A percentile compares a stretch with the other conserved stretches of the same genome.
phyloP scores from a whole-genome alignment of 306 rosid genomes.

The Quercus cerris region DNA sequence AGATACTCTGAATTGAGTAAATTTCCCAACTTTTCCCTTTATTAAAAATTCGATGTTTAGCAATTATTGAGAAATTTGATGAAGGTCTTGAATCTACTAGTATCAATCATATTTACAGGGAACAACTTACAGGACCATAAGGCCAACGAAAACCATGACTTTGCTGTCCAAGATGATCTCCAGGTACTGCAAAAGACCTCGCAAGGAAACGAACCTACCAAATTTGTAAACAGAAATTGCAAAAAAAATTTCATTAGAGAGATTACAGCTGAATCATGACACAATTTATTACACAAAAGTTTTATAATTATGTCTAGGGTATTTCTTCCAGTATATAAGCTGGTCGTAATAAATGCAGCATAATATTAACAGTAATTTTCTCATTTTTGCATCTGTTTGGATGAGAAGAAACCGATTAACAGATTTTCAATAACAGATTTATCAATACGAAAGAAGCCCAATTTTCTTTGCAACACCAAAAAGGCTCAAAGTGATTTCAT shows the following conservation, averaged over 20 bases:
- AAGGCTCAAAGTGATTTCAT: neutral
- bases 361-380: neutral
- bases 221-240: neutral
- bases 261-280: constrained; percentile 4
- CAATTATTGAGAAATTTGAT: neutral
- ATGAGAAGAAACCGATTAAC: neutral
- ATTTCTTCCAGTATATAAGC: neutral
- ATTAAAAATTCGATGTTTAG: neutral
- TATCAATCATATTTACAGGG: neutral
- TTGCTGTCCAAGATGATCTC: constrained; percentile 95
- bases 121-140: constrained; percentile 84
- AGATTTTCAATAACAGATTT: constrained; percentile 1
- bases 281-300: neutral
- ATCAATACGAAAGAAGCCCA: neutral
- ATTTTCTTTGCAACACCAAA: constrained; percentile 15
- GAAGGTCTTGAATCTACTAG: neutral
- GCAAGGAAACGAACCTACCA: constrained; percentile 94
- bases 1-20: neutral
- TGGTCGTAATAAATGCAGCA: neutral
- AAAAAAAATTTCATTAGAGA: constrained; percentile 4
- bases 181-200: constrained; percentile 87
- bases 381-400: neutral
- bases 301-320: neutral
- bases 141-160: constrained; percentile 98
- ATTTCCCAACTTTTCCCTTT: neutral